Evolutionary conservation across 2,329 filamentous ascomycete genomes (phyloP).

Genomic region (Mollisiaceae sp.): DNA sequence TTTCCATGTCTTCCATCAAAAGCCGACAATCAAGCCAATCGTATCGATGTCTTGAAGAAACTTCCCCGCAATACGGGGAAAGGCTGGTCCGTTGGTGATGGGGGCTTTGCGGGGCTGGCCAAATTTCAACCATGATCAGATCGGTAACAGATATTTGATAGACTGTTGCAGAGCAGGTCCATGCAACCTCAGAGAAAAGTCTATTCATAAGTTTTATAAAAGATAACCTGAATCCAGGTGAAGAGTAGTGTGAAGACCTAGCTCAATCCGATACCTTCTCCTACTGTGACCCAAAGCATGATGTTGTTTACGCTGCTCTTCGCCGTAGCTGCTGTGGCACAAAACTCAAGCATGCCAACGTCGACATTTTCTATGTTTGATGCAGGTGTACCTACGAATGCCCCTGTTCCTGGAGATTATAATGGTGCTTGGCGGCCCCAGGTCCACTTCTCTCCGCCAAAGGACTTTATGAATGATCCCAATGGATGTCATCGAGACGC

Average conservation of each 20-base stretch:
- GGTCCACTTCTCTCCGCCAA: conserved; percentile 60
- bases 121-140: conserved; percentile 13
- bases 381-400: conserved; percentile 33
- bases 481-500: conserved; percentile 66
- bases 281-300: conserved; percentile 14
- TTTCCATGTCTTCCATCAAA: not conserved
- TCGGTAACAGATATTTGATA: not conserved
- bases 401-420: conserved; percentile 35
- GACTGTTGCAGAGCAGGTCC: conserved; percentile 2
- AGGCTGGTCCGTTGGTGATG: conserved; percentile 6
- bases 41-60: not conserved
- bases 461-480: conserved; percentile 64
- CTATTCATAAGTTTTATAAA: conserved; percentile 1
- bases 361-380: conserved; percentile 29
- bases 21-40: not conserved
- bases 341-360: conserved; percentile 25
- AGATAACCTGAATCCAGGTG: not conserved
- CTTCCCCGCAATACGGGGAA: conserved; percentile 18
- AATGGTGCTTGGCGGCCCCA: conserved; percentile 48
- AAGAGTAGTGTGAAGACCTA: not conserved
- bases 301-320: conserved; percentile 28
- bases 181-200: not conserved
- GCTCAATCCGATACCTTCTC: not conserved
- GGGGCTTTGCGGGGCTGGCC: conserved; percentile 12
- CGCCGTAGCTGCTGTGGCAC: conserved; percentile 27